Evolutionary conservation across 495 filamentous ascomycete genomes (phyloP).

Genomic region (Annulohypoxylon bovei): DNA sequence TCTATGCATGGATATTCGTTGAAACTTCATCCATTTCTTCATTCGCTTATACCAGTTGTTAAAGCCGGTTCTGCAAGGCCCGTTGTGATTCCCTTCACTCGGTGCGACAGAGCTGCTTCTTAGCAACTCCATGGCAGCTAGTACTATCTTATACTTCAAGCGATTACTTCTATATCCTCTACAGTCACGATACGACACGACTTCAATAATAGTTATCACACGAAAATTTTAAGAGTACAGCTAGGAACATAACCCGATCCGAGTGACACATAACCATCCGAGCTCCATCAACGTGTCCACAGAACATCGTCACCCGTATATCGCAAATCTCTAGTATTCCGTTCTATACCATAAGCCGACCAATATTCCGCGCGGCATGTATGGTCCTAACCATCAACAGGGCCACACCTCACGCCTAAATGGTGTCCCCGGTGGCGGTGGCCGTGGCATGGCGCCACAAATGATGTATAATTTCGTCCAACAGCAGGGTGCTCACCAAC

Average conservation of each 20-base stretch:
- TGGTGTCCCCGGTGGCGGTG: slow-evolving; percentile 59
- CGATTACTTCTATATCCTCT: slow-evolving; percentile 14
- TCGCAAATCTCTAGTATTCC: not conserved
- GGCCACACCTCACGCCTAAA: slow-evolving; percentile 78
- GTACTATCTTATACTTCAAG: slow-evolving; percentile 32
- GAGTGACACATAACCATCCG: not conserved
- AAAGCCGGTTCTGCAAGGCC: slow-evolving; percentile 17
- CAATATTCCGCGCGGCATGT: slow-evolving; percentile 70
- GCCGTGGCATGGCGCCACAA: slow-evolving; percentile 62
- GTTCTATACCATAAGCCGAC: not conserved
- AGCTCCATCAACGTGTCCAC: not conserved
- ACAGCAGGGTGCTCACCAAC: slow-evolving; percentile 70
- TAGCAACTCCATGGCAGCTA: slow-evolving; percentile 36
- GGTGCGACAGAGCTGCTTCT: slow-evolving; percentile 12
- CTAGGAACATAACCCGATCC: slow-evolving; percentile 7
- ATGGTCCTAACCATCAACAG: slow-evolving; percentile 80
- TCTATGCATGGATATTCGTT: slow-evolving; percentile 40
- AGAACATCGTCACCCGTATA: not conserved
- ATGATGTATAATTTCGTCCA: slow-evolving; percentile 75
- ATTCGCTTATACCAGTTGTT: slow-evolving; percentile 17
- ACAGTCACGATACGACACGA: not conserved
- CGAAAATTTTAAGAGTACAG: slow-evolving; percentile 14
- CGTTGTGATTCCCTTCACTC: slow-evolving; percentile 15
- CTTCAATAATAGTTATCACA: not conserved
- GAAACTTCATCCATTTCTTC: slow-evolving; percentile 18